Conservation (phyloP, 2,329 filamentous ascomycete species). For the Calonectria pseudoreteaudii region DNA sequence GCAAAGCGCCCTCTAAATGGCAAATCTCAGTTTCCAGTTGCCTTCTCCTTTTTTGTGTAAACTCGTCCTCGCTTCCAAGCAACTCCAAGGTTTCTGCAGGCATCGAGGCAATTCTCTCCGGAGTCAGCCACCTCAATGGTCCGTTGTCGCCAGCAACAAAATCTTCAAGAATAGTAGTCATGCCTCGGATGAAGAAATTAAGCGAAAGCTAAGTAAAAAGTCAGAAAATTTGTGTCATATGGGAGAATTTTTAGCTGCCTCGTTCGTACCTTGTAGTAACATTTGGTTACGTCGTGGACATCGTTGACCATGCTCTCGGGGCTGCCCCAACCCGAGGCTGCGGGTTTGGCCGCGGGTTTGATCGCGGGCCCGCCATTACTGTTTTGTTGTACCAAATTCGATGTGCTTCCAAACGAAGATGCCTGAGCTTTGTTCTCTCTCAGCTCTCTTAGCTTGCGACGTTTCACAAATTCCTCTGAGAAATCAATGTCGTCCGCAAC, state of each 20-base stretch:
- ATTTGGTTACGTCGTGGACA: conserved; percentile 51
- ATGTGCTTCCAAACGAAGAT: too few relatives aligned
- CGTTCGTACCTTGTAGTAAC: conserved; percentile 50
- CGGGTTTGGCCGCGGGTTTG: too few relatives aligned
- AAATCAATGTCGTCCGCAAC: conserved; percentile 42
- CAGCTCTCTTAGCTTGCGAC: conserved; percentile 37
- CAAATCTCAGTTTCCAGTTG: conserved; percentile 33
- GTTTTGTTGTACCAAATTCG: too few relatives aligned
- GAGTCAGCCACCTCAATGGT: conserved; percentile 29
- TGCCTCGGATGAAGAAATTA: conserved; percentile 42
- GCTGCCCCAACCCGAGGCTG: conserved; percentile 19
- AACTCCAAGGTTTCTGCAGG: conserved; percentile 24
- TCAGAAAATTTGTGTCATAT: neutral
- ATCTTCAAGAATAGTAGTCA: conserved; percentile 25
- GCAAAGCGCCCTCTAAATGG: conserved; percentile 28
- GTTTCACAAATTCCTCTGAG: conserved; percentile 29
- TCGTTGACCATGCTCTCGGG: conserved; percentile 46
- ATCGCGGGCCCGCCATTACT: too few relatives aligned
- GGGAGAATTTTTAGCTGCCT: accelerated
- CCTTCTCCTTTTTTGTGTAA: conserved; percentile 25
- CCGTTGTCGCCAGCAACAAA: conserved; percentile 35
- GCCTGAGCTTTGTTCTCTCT: neutral
- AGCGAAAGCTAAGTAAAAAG: conserved; percentile 38
- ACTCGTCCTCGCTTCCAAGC: conserved; percentile 32
- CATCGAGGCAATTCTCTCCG: conserved; percentile 23